Conservation (phyloP, 352 stramenopile species). For the Globisporangium solare region DNA sequence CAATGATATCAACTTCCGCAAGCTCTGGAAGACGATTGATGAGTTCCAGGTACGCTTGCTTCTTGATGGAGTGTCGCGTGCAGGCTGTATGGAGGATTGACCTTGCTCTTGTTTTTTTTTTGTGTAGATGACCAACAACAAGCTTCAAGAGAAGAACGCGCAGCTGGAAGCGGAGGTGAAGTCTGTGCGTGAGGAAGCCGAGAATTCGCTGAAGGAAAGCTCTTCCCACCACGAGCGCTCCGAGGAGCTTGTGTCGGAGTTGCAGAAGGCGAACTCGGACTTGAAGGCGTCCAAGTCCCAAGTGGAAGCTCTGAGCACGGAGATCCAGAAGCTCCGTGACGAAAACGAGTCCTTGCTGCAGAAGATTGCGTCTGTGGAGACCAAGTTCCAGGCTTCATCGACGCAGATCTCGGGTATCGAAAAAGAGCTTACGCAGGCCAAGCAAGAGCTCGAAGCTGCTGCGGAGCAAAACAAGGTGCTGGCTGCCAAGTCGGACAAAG, state of each 20-base stretch:
- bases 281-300: conserved; percentile 10
- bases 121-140: conserved; percentile 31
- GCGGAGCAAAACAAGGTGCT: conserved; percentile 5
- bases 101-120: neutral
- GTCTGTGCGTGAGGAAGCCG: conserved; percentile 30
- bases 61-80: neutral
- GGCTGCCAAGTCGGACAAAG: conserved; percentile 14
- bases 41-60: conserved; percentile 25
- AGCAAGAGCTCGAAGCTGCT: conserved; percentile 8
- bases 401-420: conserved; percentile 21
- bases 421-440: conserved; percentile 23
- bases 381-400: conserved; percentile 7
- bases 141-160: conserved; percentile 39
- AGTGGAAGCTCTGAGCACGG: conserved; percentile 3
- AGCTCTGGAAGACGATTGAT: conserved; percentile 51
- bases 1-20: conserved; percentile 42
- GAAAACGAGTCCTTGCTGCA: conserved; percentile 11
- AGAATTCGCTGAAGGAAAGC: conserved; percentile 32
- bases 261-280: conserved; percentile 20
- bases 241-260: conserved; percentile 21
- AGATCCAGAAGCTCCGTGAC: conserved; percentile 5
- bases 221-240: conserved; percentile 27
- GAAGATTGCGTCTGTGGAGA: conserved; percentile 11
- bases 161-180: conserved; percentile 38
- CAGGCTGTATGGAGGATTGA: neutral